Conservation (phyloP, 108 stramenopile genomes). For the Nitzschia inconspicua region DNA sequence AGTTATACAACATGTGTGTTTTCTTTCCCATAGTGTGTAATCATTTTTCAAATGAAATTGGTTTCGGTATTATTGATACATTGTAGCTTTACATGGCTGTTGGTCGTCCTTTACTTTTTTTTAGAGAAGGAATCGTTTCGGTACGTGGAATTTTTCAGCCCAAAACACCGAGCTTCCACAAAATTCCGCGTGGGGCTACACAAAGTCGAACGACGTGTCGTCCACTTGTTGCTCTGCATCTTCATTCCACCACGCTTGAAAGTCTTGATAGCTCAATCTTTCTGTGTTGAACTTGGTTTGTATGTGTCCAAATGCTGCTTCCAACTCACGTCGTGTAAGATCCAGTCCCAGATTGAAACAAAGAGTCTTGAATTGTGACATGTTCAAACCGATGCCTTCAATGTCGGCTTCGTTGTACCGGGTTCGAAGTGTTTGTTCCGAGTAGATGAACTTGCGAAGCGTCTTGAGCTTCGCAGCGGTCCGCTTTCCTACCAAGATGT, state of each 20-base stretch:
- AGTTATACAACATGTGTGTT: no score
- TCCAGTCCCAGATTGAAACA: constrained; percentile 23
- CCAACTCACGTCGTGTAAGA: constrained; percentile 18
- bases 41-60: no score
- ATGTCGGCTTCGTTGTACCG: constrained; percentile 37
- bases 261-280: constrained; percentile 24
- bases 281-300: constrained; percentile 14
- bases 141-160: no score
- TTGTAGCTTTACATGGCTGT: no score
- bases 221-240: constrained; percentile 14
- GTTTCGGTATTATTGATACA: no score
- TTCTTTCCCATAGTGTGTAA: no score
- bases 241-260: constrained; percentile 31
- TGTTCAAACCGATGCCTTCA: constrained; percentile 28
- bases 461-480: constrained; percentile 41
- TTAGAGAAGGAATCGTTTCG: no score
- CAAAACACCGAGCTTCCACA: no score
- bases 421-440: constrained; percentile 24
- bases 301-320: constrained; percentile 21
- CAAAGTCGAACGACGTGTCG: constrained; percentile 20
- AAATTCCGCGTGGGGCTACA: constrained; percentile 3
- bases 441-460: constrained; percentile 30
- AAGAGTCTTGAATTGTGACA: constrained; percentile 36
- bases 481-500: constrained; percentile 35
- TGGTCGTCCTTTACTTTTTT: no score